Conservation (phyloP, 2,329 filamentous ascomycete species). For the Venturia aucupariae region DNA sequence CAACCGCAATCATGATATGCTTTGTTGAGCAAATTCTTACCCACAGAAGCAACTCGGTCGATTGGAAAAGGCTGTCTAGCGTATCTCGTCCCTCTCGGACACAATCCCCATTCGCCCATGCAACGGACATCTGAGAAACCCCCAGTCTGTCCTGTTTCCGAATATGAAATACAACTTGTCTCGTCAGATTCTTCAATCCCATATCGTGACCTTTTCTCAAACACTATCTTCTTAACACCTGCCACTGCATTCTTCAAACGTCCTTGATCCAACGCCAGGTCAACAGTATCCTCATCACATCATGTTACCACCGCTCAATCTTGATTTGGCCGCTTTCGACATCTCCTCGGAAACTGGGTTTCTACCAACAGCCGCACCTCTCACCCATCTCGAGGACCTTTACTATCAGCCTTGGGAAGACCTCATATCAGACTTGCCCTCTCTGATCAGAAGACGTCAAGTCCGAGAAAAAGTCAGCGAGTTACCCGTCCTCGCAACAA, state of each 20-base stretch:
- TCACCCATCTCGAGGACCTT: constrained; percentile 64
- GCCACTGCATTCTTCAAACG: not conserved
- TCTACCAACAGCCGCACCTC: constrained; percentile 62
- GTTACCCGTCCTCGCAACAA: constrained; percentile 65
- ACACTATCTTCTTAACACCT: not conserved
- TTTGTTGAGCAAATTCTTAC: not conserved
- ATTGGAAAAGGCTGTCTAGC: not conserved
- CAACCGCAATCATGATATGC: not conserved
- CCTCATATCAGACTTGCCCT: constrained; percentile 65
- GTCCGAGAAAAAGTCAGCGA: constrained; percentile 62
- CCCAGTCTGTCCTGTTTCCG: not conserved
- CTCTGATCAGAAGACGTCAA: constrained; percentile 63
- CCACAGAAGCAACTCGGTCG: not conserved
- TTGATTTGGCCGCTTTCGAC: not conserved
- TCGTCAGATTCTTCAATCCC: too few species aligned
- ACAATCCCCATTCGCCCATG: not conserved
- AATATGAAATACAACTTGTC: too few species aligned
- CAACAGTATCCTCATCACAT: not conserved
- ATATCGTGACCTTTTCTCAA: not conserved
- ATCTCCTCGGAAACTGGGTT: constrained; percentile 57
- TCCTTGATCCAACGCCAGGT: too few species aligned
- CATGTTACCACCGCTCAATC: not conserved
- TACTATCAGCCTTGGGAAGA: constrained; percentile 88
- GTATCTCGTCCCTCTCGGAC: not conserved
- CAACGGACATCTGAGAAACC: not conserved